Evolutionary conservation across 2,329 filamentous ascomycete genomes (phyloP).

Genomic region (Talaromyces sp.): DNA sequence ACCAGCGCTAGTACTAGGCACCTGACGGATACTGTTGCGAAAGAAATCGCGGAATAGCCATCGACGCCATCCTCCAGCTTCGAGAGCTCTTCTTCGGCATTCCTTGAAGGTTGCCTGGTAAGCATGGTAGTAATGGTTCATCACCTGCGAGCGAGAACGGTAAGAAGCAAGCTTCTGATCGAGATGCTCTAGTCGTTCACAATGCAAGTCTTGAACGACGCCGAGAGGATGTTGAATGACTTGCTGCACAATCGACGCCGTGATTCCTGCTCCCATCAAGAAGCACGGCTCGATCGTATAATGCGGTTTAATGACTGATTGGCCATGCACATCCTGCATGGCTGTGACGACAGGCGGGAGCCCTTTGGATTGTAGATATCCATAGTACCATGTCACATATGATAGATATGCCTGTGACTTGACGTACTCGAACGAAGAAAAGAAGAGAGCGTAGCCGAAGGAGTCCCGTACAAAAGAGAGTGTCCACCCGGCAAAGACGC

Average conservation of each 20-base stretch:
- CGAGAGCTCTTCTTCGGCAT: conserved; percentile 45
- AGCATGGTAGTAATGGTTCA: conserved; percentile 53
- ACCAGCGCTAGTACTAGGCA: conserved; percentile 59
- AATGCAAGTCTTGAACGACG: conserved; percentile 55
- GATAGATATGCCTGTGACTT: conserved; percentile 59
- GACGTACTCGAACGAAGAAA: conserved; percentile 57
- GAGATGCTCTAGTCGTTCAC: conserved; percentile 53
- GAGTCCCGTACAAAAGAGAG: conserved; percentile 56
- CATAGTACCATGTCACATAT: conserved; percentile 56
- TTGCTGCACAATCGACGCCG: conserved; percentile 54
- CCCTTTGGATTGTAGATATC: conserved; percentile 25
- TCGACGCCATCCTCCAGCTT: conserved; percentile 47
- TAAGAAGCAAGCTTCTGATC: conserved; percentile 47
- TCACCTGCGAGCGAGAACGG: conserved; percentile 36
- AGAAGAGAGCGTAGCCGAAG: conserved; percentile 57
- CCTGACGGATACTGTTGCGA: conserved; percentile 51
- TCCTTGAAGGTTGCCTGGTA: conserved; percentile 56
- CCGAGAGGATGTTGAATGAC: conserved; percentile 54
- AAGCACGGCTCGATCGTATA: conserved; percentile 59
- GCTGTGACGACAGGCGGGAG: conserved; percentile 9
- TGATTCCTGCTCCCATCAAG: conserved; percentile 53
- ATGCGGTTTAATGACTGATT: conserved; percentile 50
- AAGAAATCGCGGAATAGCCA: conserved; percentile 57
- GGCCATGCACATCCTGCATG: conserved; percentile 1
- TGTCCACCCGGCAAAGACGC: conserved; percentile 59